Evolutionary conservation across 2,329 filamentous ascomycete genomes (phyloP), one percentile per base, ranked within the genome.

Genomic region (Annulohypoxylon truncatum): DNA sequence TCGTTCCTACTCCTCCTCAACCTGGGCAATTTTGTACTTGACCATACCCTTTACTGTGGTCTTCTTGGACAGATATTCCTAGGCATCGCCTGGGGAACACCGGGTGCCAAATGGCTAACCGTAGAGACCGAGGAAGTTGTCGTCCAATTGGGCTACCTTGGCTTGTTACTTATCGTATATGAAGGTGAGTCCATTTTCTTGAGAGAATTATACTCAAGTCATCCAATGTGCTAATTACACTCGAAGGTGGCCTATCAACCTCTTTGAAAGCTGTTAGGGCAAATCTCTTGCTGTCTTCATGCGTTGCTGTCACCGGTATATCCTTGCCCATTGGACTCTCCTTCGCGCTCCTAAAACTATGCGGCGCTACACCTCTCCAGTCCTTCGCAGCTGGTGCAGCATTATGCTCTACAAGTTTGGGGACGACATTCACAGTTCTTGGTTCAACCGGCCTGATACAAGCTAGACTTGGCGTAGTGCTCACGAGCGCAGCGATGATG

Each of bases 401-500:
- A 20, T 70, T 78, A 50, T 76, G 72, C 42, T 72, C 73, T 4
- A 78, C 77, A 20, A 78, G 76, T n/a, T 66, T 79, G 3, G 76
- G 79, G 10, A 82, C 80, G 0, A 86, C 84, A 0, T 90, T 92
- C 7, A 89, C 87, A 2, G 79, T 86, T 3, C 77, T 85, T 0
- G 74, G 78, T 10, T 75, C 80, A 0, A 83, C 81, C 20, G 82
- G 82, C 0, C 77, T 84, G 2, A 75, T 75, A 1, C 69, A 76
- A 1, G 82, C 82, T 1, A 78, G 83, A 6, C 74, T 86, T 4
- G 84, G 92, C 80, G 61, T 88, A 79, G 86, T 96, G 0, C 82
- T 94, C 0, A 87, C 87, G 2, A 89, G 87, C 63, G 92, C 91
- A 0, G 92, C 92, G 0, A 92, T 96, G 87, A 87, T 96, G 79